Evolutionary conservation across 805 yeast genomes (phyloP), one percentile per base, ranked within the genome.

Genomic region (Cyberlindnera amylophila): DNA sequence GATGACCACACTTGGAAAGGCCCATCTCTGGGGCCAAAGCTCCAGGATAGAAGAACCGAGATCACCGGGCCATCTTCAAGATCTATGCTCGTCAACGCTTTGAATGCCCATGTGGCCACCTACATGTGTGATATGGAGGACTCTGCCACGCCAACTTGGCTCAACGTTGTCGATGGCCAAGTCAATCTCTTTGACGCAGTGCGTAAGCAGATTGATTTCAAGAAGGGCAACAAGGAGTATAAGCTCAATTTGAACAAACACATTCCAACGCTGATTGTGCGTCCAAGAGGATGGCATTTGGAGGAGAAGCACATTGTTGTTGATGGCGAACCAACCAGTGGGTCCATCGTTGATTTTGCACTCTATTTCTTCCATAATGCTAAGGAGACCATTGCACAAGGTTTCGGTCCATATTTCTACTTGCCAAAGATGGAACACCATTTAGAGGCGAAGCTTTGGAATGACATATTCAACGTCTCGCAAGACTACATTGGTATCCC

Each of bases 271-370:
- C 67, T 85, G 61, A 82, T 85, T 61, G 89, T 84, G 43, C 77
- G 95, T 70, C 95, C 95, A 59, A 76, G 95, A 71, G 95, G 95
- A 39, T 84, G 91, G 90, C 95, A 85, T 63, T 72, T 85, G 76
- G 80, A 71, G 30, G 95, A 85, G 62, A 74, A 75, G 61, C 95
- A 85, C 58, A 71, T 85, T 31, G 52, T 70, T 39, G 76, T 84
- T 44, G 89, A 82, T 58, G 85, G 81, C 44, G 86, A 82, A 61
- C 88, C 90, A 39, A 79, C 84, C 34, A 72, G 83, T 48, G 93
- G 87, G n/a, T 86, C 89, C 19, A 70, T 85, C 44, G 76, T 85
- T 61, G 95, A 85, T 67, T 85, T 85, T 62, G 91, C 90, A 44
- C 65, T 85, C 37, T 85, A 77, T 64, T 85, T 85, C 65, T 85